Evolutionary conservation across 2,329 filamentous ascomycete species (phyloP), one percentile per base, ranked within the genome.

Genomic region (Annulohypoxylon truncatum): DNA sequence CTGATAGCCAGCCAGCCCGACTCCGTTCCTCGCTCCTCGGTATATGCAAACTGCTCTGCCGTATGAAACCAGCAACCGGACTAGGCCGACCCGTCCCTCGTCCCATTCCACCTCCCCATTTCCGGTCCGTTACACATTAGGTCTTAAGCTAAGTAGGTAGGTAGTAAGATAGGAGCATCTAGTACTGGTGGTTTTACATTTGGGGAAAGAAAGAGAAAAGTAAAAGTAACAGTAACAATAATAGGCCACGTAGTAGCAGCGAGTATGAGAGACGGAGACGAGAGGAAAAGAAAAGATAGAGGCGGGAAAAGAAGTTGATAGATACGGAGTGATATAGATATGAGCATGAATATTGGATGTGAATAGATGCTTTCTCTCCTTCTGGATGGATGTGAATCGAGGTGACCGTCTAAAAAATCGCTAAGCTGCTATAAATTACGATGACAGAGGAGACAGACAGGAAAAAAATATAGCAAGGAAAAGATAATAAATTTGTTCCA

Each of bases 341-440:
- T 20, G 15, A 42, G 38, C 22, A 51, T 53, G 53, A 46, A 57
- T 66, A 66, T 60, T n/a, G n/a, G 38, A 64, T 48, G 29, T 48
- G 44, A 48, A 48, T 64, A 60, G 15, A 65, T 61, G 56, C 51
- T 64, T 55, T 52, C 50, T 63, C 52, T 51, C 61, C 64, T 63
- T 64, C 64, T 65, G 58, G 55, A 53, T 56, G 51, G 69, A 71
- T 71, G 69, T 70, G 70, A 72, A 72, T 71, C 68, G 64, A 67
- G 66, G 61, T 68, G 61, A 61, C 68, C 68, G 67, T 72, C 70
- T 72, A 72, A 66, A 56, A 33, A 55, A 66, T 64, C 61, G 66
- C 64, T 66, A 66, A 66, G 47, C 54, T 65, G 47, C 50, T 65
- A 67, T 67, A 66, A 67, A 66, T 69, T 67, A 67, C 40, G 68